Evolutionary conservation across 805 yeast genomes (phyloP), one percentile per base, ranked within the genome.

Genomic region (Metschnikowia noctiluminum): DNA sequence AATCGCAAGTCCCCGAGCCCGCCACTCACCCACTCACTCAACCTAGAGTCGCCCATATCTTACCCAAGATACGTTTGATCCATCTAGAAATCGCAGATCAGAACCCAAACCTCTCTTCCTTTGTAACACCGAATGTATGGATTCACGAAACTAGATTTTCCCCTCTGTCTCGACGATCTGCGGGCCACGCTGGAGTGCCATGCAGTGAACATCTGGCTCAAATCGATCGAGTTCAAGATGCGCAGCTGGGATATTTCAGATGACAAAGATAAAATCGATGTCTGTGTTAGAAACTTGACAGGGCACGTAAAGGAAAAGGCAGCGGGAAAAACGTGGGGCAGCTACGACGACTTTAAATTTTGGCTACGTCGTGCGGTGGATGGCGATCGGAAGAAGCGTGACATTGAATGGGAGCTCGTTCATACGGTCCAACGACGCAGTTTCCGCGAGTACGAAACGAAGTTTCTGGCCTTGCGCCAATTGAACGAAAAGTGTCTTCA

Each of bases 161-260:
- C 46, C 26, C 31, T 43, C 37, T 12, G 37, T 30, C 37, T 43
- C 28, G 38, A 37, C n/a, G 46, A 38, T 21, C 13, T 10, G 9
- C 27, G 38, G 13, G 12, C 21, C 26, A 26, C 35, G 28, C 41
- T 31, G 42, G 38, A 31, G 3, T 14, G 6, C 8, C 27, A 38
- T 8, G 48, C 42, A 3, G 30, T 35, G 12, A 16, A 35, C 3
- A 30, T 13, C 34, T 38, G 48, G 48, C 11, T 38, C 14, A 14
- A 21, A 11, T n/a, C 38, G 8, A 44, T 39, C 35, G 46, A 38
- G 6, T 16, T 10, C 30, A 43, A 43, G 27, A 37, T 43, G 46
- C 30, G 16, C 10, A 34, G 43, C 43, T 44, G 48, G 48, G 48
- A 44, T 10, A 26, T 44, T 35, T 32, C 39, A 15, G 39, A 44